Evolutionary conservation across 768 basidiomycete genomes (phyloP).

Genomic region (Boletus huronensis): DNA sequence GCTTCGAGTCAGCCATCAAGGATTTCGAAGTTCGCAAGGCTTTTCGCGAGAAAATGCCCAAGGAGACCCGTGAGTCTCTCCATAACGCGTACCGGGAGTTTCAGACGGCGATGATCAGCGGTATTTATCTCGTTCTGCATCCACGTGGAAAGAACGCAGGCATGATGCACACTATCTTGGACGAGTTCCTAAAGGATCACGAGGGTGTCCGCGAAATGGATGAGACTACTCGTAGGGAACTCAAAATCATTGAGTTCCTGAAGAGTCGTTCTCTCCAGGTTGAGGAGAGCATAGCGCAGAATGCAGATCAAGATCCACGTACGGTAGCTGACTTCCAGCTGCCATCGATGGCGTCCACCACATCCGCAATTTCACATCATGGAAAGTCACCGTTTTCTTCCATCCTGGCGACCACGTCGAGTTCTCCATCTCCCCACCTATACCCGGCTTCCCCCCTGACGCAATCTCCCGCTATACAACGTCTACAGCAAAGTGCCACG

Average conservation of each 20-base stretch:
- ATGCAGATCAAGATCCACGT: conserved; percentile 13
- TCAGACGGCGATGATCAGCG: conserved; percentile 85
- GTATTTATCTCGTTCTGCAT: conserved; percentile 80
- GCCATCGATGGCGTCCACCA: conserved; percentile 11
- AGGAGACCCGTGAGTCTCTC: conserved; percentile 64
- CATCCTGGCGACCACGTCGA: conserved; percentile 20
- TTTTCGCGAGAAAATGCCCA: conserved; percentile 58
- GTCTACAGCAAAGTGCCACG: conserved; percentile 48
- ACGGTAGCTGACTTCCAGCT: conserved; percentile 36
- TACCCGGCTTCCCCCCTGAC: conserved; percentile 29
- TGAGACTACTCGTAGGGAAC: conserved; percentile 76
- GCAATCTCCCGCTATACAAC: conserved; percentile 54
- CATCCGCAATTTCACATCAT: conserved; percentile 11
- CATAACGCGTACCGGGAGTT: conserved; percentile 85
- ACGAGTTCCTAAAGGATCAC: conserved; percentile 67
- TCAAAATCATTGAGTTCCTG: conserved; percentile 82
- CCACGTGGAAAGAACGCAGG: conserved; percentile 66
- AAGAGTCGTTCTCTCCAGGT: conserved; percentile 62
- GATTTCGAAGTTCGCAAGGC: conserved; percentile 78
- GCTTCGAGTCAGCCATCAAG: conserved; percentile 86
- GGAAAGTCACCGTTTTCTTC: conserved; percentile 22
- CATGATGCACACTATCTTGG: conserved; percentile 76
- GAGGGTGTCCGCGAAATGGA: conserved; percentile 59
- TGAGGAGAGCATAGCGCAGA: conserved; percentile 33
- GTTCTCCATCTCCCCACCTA: conserved; percentile 19